Percentiles rank a stretch among this genome's conserved stretches.
phyloP scores from a whole-genome alignment of 208 protist species.

The Trichomonas gallinae region DNA sequence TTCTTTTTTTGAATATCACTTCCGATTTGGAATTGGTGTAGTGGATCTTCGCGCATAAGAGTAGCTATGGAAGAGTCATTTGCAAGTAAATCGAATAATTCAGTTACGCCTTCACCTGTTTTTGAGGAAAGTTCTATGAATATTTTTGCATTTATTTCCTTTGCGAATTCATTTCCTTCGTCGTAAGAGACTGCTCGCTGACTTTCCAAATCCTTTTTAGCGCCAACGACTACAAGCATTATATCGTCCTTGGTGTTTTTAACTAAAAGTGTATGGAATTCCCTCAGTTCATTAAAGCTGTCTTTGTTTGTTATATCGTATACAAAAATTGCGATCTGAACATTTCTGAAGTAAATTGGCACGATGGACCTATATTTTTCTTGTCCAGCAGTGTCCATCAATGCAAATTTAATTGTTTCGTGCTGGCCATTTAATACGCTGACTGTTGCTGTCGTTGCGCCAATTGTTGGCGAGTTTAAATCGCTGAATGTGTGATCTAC shows the following conservation, averaged over 20 bases:
- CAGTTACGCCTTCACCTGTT: background rate
- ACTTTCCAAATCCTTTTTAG: background rate
- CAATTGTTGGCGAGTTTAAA: background rate
- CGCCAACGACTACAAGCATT: background rate
- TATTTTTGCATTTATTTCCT: background rate
- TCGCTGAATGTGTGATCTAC: background rate
- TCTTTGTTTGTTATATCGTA: background rate
- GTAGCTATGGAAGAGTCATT: background rate
- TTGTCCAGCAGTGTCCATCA: background rate
- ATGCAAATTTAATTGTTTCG: background rate
- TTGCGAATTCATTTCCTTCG: background rate
- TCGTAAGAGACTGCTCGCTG: background rate
- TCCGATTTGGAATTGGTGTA: background rate
- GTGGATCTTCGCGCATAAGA: background rate
- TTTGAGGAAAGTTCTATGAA: background rate
- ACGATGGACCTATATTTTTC: background rate
- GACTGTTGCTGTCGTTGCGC: background rate
- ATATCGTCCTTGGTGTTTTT: background rate
- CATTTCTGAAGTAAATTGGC: background rate
- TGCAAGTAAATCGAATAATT: background rate
- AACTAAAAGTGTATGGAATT: background rate
- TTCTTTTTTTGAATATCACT: background rate
- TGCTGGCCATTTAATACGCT: background rate
- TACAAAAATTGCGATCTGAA: background rate
- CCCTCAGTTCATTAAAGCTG: background rate